Evolutionary conservation across 2,329 filamentous ascomycete species (phyloP).

Genomic region (Metarhizium guizhouense): DNA sequence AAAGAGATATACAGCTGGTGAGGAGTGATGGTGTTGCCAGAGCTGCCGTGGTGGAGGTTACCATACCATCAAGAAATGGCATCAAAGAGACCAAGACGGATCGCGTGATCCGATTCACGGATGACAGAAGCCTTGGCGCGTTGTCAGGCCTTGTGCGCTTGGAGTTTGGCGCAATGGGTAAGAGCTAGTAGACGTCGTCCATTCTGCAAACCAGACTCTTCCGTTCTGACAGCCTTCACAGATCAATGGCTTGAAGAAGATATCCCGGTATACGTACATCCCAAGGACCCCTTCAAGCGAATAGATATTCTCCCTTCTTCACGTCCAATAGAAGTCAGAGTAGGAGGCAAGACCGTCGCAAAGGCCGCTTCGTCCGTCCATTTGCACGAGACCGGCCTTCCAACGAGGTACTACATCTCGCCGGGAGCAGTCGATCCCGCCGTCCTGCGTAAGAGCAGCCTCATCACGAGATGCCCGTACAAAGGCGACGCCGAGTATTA

Average conservation of each 20-base stretch:
- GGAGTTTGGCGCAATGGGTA: conserved; percentile 27
- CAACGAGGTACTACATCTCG: conserved; percentile 51
- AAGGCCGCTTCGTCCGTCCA: conserved; percentile 38
- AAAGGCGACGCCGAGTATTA: conserved; percentile 60
- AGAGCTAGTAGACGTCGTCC: neutral
- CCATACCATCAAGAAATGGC: conserved; percentile 16
- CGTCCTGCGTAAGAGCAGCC: conserved; percentile 38
- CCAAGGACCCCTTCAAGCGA: conserved; percentile 59
- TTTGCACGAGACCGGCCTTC: conserved; percentile 51
- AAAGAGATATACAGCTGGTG: conserved; percentile 18
- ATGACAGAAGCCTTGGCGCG: conserved; percentile 25
- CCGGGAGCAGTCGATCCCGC: conserved; percentile 37
- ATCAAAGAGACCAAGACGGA: conserved; percentile 19
- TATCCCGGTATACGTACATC: conserved; percentile 48
- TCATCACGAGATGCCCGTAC: conserved; percentile 54
- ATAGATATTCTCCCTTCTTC: conserved; percentile 51
- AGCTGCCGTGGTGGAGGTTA: conserved; percentile 22
- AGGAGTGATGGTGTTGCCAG: conserved; percentile 13
- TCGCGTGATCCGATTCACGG: conserved; percentile 28
- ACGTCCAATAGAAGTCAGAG: conserved; percentile 40
- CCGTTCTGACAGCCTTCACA: conserved; percentile 6
- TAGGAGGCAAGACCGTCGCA: conserved; percentile 38
- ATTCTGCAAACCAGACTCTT: too few species aligned
- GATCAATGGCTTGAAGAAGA: conserved; percentile 47
- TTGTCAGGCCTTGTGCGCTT: conserved; percentile 24